Evolutionary conservation across 106 monocot species (phyloP).

Genomic region (Amphibolis antarctica): DNA sequence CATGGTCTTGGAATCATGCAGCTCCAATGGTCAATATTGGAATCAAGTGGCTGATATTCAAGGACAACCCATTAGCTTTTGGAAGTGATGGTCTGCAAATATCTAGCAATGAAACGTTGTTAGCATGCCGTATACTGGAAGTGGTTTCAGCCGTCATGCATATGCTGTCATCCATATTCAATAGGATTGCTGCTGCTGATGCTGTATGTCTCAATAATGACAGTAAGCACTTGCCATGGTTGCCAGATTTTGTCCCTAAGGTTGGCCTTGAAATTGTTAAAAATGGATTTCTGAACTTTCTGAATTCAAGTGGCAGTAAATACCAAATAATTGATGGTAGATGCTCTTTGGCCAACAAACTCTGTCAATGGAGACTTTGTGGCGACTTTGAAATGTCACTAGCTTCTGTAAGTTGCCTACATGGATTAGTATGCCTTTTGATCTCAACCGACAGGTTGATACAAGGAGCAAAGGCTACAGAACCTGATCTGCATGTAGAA

Average conservation of each 20-base stretch:
- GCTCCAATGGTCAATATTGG: conserved; percentile 76
- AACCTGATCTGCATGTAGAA: conserved; percentile 6
- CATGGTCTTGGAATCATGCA: conserved; percentile 82
- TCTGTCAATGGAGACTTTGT: conserved; percentile 42
- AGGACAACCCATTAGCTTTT: conserved; percentile 20
- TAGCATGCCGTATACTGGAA: conserved; percentile 33
- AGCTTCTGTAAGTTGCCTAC: conserved; percentile 57
- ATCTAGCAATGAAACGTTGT: not conserved
- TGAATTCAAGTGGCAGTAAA: conserved; percentile 2
- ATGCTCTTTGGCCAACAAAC: conserved; percentile 31
- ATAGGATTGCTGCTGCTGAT: conserved; percentile 30
- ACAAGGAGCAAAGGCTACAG: conserved; percentile 36
- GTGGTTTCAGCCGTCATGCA: conserved; percentile 70
- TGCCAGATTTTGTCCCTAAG: conserved; percentile 78
- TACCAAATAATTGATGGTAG: conserved; percentile 1
- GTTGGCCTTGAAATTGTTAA: conserved; percentile 67
- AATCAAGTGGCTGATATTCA: conserved; percentile 54
- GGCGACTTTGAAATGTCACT: conserved; percentile 36
- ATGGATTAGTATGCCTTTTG: conserved; percentile 44
- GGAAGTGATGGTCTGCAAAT: not conserved
- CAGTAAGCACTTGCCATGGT: conserved; percentile 40
- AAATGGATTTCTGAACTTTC: conserved; percentile 42
- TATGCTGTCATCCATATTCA: conserved; percentile 52
- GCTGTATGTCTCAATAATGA: not conserved
- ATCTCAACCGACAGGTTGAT: conserved; percentile 43